phyloP scores from a whole-genome alignment of 495 filamentous ascomycete genomes.

The Friedmanniomyces simplex region DNA sequence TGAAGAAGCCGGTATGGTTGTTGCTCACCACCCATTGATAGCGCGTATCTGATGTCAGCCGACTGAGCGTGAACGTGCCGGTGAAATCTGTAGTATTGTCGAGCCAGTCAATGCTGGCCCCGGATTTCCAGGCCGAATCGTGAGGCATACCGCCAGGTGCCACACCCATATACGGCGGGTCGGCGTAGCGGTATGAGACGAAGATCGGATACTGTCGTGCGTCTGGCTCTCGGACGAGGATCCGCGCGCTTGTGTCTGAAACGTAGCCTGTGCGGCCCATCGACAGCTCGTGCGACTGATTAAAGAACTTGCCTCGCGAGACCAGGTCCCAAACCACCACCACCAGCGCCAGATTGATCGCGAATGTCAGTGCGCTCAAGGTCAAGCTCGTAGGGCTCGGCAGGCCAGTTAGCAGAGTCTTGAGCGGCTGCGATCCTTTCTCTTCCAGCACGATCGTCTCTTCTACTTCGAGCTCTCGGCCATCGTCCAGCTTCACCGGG shows the following conservation, averaged over 20 bases:
- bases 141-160: slow-evolving; percentile 34
- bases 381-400: slow-evolving; percentile 57
- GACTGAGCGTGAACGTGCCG: slow-evolving; percentile 44
- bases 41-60: slow-evolving; percentile 48
- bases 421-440: slow-evolving; percentile 31
- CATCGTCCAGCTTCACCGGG: slow-evolving; percentile 24
- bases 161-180: slow-evolving; percentile 22
- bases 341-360: slow-evolving; percentile 58
- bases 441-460: slow-evolving; percentile 32
- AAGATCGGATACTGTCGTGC: slow-evolving; percentile 60
- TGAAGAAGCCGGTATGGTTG: slow-evolving; percentile 67
- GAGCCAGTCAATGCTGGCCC: slow-evolving; percentile 52
- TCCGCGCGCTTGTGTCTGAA: slow-evolving; percentile 64
- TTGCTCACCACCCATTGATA: slow-evolving; percentile 81
- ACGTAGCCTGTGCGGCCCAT: slow-evolving; percentile 82
- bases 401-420: slow-evolving; percentile 62
- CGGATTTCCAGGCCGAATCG: slow-evolving; percentile 52
- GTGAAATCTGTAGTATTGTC: slow-evolving; percentile 76
- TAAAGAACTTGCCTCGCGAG: slow-evolving; percentile 53
- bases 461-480: slow-evolving; percentile 31
- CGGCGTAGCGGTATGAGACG: slow-evolving; percentile 47
- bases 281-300: slow-evolving; percentile 63
- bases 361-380: slow-evolving; percentile 51
- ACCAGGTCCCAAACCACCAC: slow-evolving; percentile 62
- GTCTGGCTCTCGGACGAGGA: slow-evolving; percentile 78